These are phyloP conservation scores for Tolypocladium inflatum DNA, from an alignment of 2,329 filamentous ascomycete species.

Conservation along the genomic window DNA sequence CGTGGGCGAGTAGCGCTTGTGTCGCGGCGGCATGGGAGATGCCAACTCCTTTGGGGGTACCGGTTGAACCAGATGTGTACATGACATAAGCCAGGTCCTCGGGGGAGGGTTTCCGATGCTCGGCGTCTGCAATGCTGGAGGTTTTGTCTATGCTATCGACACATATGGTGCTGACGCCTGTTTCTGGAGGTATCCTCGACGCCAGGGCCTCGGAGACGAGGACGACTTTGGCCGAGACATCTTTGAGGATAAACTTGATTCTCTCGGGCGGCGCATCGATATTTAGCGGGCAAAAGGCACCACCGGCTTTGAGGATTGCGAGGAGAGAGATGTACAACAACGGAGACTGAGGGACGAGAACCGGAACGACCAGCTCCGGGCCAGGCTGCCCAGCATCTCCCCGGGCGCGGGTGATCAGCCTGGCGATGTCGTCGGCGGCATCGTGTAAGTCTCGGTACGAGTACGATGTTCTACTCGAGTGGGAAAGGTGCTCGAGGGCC, in stretches of 20 bases:
- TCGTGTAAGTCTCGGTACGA: constrained; percentile 56
- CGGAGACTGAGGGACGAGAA: constrained; percentile 69
- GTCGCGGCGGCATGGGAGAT: constrained; percentile 73
- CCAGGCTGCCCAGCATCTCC: constrained; percentile 2
- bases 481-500: constrained; percentile 23
- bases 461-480: constrained; percentile 25
- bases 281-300: constrained; percentile 77
- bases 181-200: constrained; percentile 25
- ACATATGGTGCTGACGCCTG: constrained; percentile 22
- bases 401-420: constrained; percentile 26
- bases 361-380: constrained; percentile 51
- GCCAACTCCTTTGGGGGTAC: constrained; percentile 77
- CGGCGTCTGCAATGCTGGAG: not conserved
- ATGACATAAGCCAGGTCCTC: constrained; percentile 71
- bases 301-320: constrained; percentile 71
- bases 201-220: constrained; percentile 48
- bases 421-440: constrained; percentile 46
- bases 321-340: constrained; percentile 70
- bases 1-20: constrained; percentile 74
- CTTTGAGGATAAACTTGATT: constrained; percentile 69
- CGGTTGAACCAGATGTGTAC: constrained; percentile 89
- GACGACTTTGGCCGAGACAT: constrained; percentile 61
- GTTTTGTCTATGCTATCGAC: constrained; percentile 13
- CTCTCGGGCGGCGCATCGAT: constrained; percentile 69
- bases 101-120: constrained; percentile 12